Evolutionary conservation across 2,329 filamentous ascomycete species (phyloP).

Genomic region (Ophiostoma ips): DNA sequence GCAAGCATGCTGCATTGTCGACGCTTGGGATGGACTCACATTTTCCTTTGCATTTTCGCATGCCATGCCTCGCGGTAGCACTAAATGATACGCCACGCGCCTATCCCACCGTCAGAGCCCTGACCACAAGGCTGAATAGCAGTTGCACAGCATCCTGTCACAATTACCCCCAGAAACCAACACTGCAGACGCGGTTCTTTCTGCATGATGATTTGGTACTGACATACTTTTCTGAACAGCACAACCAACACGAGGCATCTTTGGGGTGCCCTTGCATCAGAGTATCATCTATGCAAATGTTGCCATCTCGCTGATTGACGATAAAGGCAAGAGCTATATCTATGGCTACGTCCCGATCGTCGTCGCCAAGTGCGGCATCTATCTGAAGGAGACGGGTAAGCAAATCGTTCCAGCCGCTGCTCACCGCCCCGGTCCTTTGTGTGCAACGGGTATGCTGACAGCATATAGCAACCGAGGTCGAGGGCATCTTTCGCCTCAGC

Average conservation of each 20-base stretch:
- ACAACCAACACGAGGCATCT: conserved; percentile 58
- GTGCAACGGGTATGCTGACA: conserved; percentile 11
- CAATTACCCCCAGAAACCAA: conserved; percentile 11
- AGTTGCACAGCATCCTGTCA: conserved; percentile 9
- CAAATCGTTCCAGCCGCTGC: not conserved
- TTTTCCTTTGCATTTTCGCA: not conserved
- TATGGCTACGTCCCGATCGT: conserved; percentile 98
- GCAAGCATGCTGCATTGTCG: too few species aligned
- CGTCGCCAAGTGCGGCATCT: conserved; percentile 95
- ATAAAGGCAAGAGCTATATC: conserved; percentile 87
- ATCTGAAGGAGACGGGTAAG: conserved; percentile 92
- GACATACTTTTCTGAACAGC: conserved; percentile 21
- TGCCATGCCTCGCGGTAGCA: conserved; percentile 1
- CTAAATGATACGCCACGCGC: conserved; percentile 6
- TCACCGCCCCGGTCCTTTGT: too few species aligned
- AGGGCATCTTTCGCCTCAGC: conserved; percentile 91
- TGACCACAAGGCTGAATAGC: conserved; percentile 6
- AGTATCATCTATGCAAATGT: conserved; percentile 98
- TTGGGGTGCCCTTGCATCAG: conserved; percentile 81
- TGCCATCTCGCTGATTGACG: conserved; percentile 88
- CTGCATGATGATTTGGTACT: not conserved
- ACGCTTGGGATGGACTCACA: not conserved
- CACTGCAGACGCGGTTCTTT: not conserved
- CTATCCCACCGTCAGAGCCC: not conserved
- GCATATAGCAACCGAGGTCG: conserved; percentile 68